A percentile compares a stretch with the other conserved stretches of the same genome.
These are phyloP conservation scores for Coffea canephora DNA, from an alignment of 257 asterid genomes.

Conservation along the genomic window DNA sequence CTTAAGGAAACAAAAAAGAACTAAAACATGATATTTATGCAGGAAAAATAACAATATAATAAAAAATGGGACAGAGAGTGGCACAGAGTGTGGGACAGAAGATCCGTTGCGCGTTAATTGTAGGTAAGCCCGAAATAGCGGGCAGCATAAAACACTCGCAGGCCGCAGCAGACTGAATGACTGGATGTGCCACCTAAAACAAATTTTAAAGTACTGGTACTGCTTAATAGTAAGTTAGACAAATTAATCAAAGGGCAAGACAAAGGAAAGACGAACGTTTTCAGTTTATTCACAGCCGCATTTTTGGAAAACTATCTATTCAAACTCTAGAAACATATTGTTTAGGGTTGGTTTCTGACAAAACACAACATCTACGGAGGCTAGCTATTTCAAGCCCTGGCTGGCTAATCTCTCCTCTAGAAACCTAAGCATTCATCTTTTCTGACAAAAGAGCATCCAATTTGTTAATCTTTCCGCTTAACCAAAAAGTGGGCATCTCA, in stretches of 20 bases:
- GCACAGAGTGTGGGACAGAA: too few relatives aligned
- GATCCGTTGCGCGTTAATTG: too few relatives aligned
- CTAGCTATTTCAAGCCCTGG: background rate
- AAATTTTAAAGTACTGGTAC: background rate
- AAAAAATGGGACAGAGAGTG: too few relatives aligned
- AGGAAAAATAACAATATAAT: too few relatives aligned
- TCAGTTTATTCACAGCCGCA: background rate
- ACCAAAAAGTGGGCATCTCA: background rate
- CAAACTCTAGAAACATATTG: too few relatives aligned
- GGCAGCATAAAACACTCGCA: background rate
- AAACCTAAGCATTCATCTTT: background rate
- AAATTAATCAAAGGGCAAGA: background rate
- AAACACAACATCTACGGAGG: background rate
- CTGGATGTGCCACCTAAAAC: background rate
- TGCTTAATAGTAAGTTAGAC: background rate
- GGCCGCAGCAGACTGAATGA: background rate
- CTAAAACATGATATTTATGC: too few relatives aligned
- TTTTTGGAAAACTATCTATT: background rate
- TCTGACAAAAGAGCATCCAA: background rate
- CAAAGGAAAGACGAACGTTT: background rate
- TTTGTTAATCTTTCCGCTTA: background rate
- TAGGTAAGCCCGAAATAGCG: background rate
- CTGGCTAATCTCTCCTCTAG: background rate
- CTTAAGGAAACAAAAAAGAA: too few relatives aligned
- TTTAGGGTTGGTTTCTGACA: too few relatives aligned